Conservation (phyloP, 106 monocot species). For the Posidonia australis region DNA sequence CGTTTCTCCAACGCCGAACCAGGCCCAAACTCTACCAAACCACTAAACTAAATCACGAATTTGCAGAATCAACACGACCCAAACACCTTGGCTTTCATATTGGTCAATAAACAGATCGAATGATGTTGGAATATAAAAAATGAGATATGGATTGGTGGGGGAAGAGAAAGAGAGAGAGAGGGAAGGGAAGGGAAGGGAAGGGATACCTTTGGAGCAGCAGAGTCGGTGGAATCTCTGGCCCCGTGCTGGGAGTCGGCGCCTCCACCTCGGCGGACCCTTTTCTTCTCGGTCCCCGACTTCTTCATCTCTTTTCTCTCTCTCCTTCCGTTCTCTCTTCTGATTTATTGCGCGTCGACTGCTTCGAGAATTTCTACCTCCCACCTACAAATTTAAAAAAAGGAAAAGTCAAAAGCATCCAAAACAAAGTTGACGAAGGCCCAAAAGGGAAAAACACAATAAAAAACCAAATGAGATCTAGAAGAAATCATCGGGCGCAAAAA, state of each 20-base stretch:
- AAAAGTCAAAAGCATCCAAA: too few species aligned
- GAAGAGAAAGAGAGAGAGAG: neutral
- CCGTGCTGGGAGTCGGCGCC: slow-evolving; percentile 10
- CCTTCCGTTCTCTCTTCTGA: neutral
- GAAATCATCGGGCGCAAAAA: too few species aligned
- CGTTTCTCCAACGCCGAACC: too few species aligned
- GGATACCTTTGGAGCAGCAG: slow-evolving; percentile 5
- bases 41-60: too few species aligned
- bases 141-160: neutral
- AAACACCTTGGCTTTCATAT: neutral
- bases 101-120: neutral
- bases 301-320: slow-evolving; percentile 24
- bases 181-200: neutral
- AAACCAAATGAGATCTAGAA: too few species aligned
- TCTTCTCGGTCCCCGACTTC: slow-evolving; percentile 60
- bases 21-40: too few species aligned
- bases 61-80: too few species aligned
- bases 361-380: too few species aligned
- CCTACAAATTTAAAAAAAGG: too few species aligned
- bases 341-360: neutral
- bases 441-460: too few species aligned
- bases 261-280: slow-evolving; percentile 37
- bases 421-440: too few species aligned
- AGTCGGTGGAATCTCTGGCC: slow-evolving; percentile 33
- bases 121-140: neutral